A percentile compares a stretch with the other conserved stretches of the same genome.
phyloP scores from a whole-genome alignment of 2,329 filamentous ascomycete species.

The Colletotrichum scovillei region DNA sequence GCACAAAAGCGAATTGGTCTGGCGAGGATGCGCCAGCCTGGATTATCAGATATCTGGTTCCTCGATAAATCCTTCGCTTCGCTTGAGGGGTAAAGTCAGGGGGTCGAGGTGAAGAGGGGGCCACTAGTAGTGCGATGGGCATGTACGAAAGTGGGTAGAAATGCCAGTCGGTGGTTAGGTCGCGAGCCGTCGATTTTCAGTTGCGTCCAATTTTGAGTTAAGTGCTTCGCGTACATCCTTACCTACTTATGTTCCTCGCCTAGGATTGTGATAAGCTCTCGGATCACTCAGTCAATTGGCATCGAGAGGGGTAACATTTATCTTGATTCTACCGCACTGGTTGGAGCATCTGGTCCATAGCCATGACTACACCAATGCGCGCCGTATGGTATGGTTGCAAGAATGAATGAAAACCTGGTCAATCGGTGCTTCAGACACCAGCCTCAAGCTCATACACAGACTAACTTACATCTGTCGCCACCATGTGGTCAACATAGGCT shows the following conservation, averaged over 20 bases:
- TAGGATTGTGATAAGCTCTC: background rate
- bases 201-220: background rate
- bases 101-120: background rate
- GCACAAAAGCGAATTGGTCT: background rate
- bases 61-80: background rate
- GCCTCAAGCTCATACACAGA: background rate
- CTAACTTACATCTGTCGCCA: background rate
- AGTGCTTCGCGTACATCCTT: background rate
- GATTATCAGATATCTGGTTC: background rate
- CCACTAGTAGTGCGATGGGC: background rate
- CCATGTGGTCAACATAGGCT: background rate
- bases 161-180: background rate
- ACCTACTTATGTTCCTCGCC: too few species aligned
- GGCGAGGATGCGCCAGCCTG: background rate
- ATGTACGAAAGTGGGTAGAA: background rate
- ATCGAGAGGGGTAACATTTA: background rate
- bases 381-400: background rate
- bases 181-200: background rate
- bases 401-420: too few species aligned
- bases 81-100: background rate
- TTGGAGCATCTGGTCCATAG: background rate
- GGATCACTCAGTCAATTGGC: background rate
- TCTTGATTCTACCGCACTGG: background rate
- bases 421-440: background rate
- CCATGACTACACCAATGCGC: background rate